Percentiles rank a stretch among this genome's conserved stretches.
These are phyloP conservation scores for Cucurbita argyrosperma DNA, from an alignment of 306 rosid genomes.

Conservation along the genomic window DNA sequence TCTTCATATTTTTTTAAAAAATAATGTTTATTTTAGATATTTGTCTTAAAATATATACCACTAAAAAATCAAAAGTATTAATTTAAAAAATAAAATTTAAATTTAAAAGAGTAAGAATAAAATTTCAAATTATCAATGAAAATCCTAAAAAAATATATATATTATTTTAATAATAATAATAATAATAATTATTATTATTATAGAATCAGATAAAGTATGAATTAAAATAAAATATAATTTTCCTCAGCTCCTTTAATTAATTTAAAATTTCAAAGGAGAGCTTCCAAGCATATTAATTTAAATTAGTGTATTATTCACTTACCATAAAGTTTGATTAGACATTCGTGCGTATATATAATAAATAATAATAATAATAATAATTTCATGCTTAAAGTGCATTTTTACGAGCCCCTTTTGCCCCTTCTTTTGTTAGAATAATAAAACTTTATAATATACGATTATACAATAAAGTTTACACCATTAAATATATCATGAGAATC, in stretches of 20 bases:
- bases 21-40: too few species aligned
- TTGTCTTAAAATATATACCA: too few species aligned
- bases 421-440: neutral
- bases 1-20: too few species aligned
- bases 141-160: too few species aligned
- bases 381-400: conserved; percentile 1
- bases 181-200: too few species aligned
- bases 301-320: neutral
- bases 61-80: too few species aligned
- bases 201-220: neutral
- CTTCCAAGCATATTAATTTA: neutral
- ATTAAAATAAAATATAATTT: too few species aligned
- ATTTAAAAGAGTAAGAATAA: too few species aligned
- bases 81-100: too few species aligned
- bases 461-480: neutral
- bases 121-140: too few species aligned
- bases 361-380: too few species aligned
- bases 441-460: neutral
- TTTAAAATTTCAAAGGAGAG: neutral
- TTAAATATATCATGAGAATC: conserved; percentile 3
- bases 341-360: neutral
- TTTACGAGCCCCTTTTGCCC: neutral
- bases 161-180: too few species aligned
- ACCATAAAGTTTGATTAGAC: conserved; percentile 13
- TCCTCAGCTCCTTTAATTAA: neutral